Evolutionary conservation across 306 rosid species (phyloP).

Genomic region (Begonia loranthoides): DNA sequence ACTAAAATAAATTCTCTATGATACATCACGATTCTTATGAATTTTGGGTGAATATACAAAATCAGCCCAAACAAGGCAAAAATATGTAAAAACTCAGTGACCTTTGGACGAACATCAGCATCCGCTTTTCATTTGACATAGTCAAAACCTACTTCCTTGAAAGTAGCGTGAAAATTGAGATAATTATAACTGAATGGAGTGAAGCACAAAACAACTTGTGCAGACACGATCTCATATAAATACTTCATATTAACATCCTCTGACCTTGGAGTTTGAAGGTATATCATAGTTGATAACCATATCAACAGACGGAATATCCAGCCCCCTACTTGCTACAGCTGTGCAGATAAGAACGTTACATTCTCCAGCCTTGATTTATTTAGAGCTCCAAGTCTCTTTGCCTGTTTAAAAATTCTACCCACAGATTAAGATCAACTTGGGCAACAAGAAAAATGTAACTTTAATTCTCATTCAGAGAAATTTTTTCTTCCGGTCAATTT

Average conservation of each 20-base stretch:
- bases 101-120: too few species aligned
- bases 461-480: background rate
- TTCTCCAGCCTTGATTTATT: constrained; percentile 76
- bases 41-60: too few species aligned
- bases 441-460: background rate
- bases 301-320: constrained; percentile 72
- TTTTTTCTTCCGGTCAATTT: background rate
- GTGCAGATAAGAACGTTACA: constrained; percentile 78
- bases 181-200: too few species aligned
- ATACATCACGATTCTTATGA: too few species aligned
- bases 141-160: too few species aligned
- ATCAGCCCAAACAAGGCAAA: too few species aligned
- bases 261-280: constrained; percentile 81
- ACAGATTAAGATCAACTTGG: constrained; percentile 1
- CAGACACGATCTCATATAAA: too few species aligned
- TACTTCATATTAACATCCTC: background rate
- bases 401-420: constrained; percentile 26
- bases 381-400: constrained; percentile 82
- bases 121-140: too few species aligned
- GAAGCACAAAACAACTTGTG: too few species aligned
- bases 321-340: constrained; percentile 87
- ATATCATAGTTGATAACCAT: constrained; percentile 85
- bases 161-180: too few species aligned
- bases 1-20: too few species aligned
- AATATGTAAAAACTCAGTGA: too few species aligned